A percentile compares a stretch with the other conserved stretches of the same genome.
Evolutionary conservation across 495 filamentous ascomycete genomes (phyloP).

Genomic region (Aspergillus ellipticus): DNA sequence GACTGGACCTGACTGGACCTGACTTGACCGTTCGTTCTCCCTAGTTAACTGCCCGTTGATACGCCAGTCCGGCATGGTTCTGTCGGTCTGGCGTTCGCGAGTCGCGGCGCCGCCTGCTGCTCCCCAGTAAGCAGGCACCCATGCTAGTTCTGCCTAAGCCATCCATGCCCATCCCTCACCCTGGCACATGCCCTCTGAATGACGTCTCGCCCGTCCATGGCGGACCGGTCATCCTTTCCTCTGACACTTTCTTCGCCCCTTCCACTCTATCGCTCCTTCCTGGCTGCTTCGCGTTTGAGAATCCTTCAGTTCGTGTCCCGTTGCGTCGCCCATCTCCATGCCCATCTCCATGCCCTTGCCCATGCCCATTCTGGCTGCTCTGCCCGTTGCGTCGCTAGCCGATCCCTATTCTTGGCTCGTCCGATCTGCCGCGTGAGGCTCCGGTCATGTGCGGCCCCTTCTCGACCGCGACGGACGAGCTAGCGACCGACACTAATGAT

Average conservation of each 20-base stretch:
- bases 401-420: background rate
- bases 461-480: background rate
- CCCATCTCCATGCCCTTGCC: too few species aligned
- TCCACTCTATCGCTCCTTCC: background rate
- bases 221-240: background rate
- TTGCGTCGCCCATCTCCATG: too few species aligned
- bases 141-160: constrained; percentile 6
- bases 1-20: too few species aligned
- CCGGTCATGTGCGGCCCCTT: background rate
- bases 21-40: background rate
- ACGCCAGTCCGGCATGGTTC: background rate
- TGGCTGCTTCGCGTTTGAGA: too few species aligned
- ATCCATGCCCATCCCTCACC: background rate
- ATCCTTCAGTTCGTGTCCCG: too few species aligned
- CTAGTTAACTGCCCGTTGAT: background rate
- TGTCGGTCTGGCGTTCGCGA: background rate
- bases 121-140: constrained; percentile 1
- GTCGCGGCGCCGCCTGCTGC: background rate
- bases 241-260: background rate
- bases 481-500: background rate
- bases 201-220: background rate
- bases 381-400: background rate
- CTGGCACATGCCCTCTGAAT: constrained; percentile 4
- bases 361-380: background rate
- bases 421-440: background rate